A percentile compares a stretch with the other conserved stretches of the same genome.
Evolutionary conservation across 2,329 filamentous ascomycete species (phyloP).

Genomic region (Emergomyces orientalis): DNA sequence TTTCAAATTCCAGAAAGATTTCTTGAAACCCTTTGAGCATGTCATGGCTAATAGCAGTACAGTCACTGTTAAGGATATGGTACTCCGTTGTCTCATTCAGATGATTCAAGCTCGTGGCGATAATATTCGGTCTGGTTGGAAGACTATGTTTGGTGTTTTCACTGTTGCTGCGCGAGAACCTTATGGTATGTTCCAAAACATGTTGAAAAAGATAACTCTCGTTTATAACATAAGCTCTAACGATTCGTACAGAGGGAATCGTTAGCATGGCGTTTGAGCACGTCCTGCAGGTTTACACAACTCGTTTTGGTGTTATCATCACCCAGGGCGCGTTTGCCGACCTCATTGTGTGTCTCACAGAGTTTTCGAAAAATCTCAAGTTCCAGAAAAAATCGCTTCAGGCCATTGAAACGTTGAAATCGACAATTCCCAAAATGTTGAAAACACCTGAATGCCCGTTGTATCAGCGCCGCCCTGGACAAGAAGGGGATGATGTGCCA

Average conservation of each 20-base stretch:
- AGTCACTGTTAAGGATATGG: conserved; percentile 93
- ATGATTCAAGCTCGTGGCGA: conserved; percentile 97
- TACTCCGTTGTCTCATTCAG: conserved; percentile 88
- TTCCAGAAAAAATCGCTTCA: conserved; percentile 98
- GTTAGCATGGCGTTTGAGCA: conserved; percentile 97
- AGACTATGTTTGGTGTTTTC: conserved; percentile 98
- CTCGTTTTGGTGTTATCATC: conserved; percentile 89
- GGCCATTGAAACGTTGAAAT: conserved; percentile 89
- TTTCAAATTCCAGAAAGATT: conserved; percentile 99
- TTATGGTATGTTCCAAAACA: conserved; percentile 47
- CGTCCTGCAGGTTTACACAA: conserved; percentile 90
- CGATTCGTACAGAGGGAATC: conserved; percentile 58
- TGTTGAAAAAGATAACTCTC: neutral
- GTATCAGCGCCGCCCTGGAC: conserved; percentile 52
- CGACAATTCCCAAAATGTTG: conserved; percentile 88
- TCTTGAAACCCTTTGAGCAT: conserved; percentile 95
- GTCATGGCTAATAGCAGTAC: conserved; percentile 89
- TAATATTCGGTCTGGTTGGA: conserved; percentile 96
- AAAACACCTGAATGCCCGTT: conserved; percentile 91
- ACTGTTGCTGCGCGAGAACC: conserved; percentile 89
- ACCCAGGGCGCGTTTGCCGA: conserved; percentile 95
- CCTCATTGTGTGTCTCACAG: conserved; percentile 87
- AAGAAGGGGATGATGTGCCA: conserved; percentile 20
- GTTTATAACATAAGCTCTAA: neutral
- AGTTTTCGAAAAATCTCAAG: conserved; percentile 96